phyloP scores from a whole-genome alignment of 2,329 filamentous ascomycete genomes.

The Talaromyces sp. region DNA sequence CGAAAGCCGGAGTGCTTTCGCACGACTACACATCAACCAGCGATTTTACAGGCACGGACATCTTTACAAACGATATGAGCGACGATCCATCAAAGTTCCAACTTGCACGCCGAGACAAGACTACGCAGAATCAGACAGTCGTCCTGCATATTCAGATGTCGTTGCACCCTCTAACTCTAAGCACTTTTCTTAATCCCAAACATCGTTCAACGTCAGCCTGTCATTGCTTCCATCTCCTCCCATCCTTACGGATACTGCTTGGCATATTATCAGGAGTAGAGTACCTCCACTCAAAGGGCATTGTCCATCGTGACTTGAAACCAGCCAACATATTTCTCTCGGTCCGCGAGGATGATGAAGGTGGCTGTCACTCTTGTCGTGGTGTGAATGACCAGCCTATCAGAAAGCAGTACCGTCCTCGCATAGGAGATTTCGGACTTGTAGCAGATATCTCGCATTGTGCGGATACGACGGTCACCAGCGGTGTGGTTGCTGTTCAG shows the following conservation, averaged over 20 bases:
- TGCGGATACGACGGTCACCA: constrained; percentile 27
- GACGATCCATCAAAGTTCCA: constrained; percentile 35
- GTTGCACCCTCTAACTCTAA: constrained; percentile 60
- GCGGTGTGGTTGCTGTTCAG: constrained; percentile 22
- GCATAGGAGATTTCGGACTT: constrained; percentile 67
- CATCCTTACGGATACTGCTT: constrained; percentile 57
- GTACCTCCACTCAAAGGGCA: constrained; percentile 59
- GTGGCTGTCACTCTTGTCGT: constrained; percentile 47
- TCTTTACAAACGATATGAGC: constrained; percentile 43
- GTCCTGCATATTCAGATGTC: constrained; percentile 68
- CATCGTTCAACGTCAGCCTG: constrained; percentile 29
- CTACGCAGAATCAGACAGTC: constrained; percentile 38
- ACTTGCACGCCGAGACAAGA: constrained; percentile 26
- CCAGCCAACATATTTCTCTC: constrained; percentile 66
- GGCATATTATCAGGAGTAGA: constrained; percentile 61
- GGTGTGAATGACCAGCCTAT: constrained; percentile 23
- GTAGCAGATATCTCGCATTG: constrained; percentile 54
- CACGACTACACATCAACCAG: constrained; percentile 35
- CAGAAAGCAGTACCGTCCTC: constrained; percentile 51
- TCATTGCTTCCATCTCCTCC: constrained; percentile 62
- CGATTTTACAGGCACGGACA: constrained; percentile 35
- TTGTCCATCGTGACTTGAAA: constrained; percentile 66
- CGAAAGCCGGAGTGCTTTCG: constrained; percentile 20
- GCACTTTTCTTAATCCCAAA: constrained; percentile 53
- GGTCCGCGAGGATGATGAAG: constrained; percentile 46